Base-by-base conservation (phyloP, 257 asterid genomes). In the Rubia yunnanensis region DNA sequence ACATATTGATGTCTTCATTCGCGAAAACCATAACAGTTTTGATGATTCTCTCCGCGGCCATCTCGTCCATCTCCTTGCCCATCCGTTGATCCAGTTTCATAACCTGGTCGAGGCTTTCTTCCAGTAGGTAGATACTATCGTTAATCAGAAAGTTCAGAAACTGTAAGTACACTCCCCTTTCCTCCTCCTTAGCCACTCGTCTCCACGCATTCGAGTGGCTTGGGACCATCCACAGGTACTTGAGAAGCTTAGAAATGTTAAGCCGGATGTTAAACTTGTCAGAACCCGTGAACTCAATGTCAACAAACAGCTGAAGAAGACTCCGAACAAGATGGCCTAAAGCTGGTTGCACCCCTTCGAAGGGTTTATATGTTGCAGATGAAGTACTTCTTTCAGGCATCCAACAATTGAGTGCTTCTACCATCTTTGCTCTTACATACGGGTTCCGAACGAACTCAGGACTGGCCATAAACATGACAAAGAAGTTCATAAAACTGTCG, bases 111-210 rank as follows among this genome's bases (percentile, higher is more conserved):
- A 92, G 94, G 85, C 99, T 92, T 80, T 92, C 99, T 77, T 92
- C 99, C 38, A 92, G 80, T 63, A 92, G 89, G 75, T 83, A 89
- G 68, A 92, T 92, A 80, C 99, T 86, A 80, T 92, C 99, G 67
- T 92, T 92, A 57, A 92, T 78, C 74, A 92, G 75, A 73, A 92
- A 92, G 86, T 92, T 89, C 70, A 92, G 77, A 76, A 89, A 94
- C 79, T 89, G 88, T 70, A 94, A 80, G 64, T 87, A 94, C 73
- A 89, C 88, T 53, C 97, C 97, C 91, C 90, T 89, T 85, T 94
- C 97, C 75, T 94, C 97, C 61, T 87, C 96, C 84, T 83, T 86
- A n/a, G 99, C 99, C 73, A 94, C 97, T 94, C 75, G 90, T 83
- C 82, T 85, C 99, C 99, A 87, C 64, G 88, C 95, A 78, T 87